Base-by-base conservation (phyloP, 176 grass and related monocot genomes). In the Aegilops speltoides region DNA sequence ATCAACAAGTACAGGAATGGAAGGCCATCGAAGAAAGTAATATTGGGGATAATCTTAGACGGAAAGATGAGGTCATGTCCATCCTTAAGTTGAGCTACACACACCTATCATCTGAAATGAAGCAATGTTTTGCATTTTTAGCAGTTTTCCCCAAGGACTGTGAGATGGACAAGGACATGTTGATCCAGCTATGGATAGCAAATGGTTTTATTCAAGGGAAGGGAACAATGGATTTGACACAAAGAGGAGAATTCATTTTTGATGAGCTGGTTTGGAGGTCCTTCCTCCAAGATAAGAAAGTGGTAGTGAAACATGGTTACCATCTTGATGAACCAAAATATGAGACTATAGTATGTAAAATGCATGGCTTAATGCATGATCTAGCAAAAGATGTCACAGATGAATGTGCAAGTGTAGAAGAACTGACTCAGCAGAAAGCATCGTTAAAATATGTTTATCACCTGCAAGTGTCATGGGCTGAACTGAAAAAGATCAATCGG, bases 151-250 rank as follows among this genome's bases (percentile, higher is more conserved):
- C 57, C 4, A 76, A 70, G 52, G 77, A 82, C 2, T 25, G 32
- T 43, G 8, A 14, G 16, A 73, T 76, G 45, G n/a, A 86, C 0
- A 83, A 59, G 48, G 73, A 83, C 0, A 71, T 0, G 17, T 62
- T 70, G 50, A 63, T 83, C 20, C 73, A 88, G 12, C 62, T 83
- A 12, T 78, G 80, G 80, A 83, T 69, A 4, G 71, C 72, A 19
- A 88, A 88, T 22, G 19, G 63, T 3, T 83, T 43, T 41, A 68
- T 83, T 57, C n/a, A 7, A 65, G 77, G 24, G 6, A 15, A 79
- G 3, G 22, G 26, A 3, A 16, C 3, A 0, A 67, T 33, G 12
- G 45, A 34, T 76, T 57, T 77, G 2, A 20, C 1, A 33, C 1
- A 24, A 0, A 88, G 33, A 88, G 72, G 46, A 0, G 31, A 59